These are phyloP conservation scores for Stemphylium beticola DNA, from an alignment of 2,329 filamentous ascomycete genomes.

Conservation along the genomic window DNA sequence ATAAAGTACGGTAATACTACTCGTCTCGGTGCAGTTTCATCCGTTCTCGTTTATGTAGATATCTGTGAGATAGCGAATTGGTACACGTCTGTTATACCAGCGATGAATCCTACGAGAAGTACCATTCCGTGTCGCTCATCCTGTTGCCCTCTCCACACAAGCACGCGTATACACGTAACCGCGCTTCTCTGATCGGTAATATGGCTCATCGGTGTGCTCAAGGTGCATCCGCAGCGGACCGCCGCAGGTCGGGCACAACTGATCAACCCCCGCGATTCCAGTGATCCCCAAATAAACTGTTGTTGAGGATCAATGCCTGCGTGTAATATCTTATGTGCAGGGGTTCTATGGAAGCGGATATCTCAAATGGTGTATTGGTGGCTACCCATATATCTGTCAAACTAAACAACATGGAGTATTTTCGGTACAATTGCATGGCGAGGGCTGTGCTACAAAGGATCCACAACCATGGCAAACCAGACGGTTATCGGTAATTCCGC, in stretches of 20 bases:
- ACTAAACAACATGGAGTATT: too few species aligned
- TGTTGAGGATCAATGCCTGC: slow-evolving; percentile 10
- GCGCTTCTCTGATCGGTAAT: slow-evolving; percentile 8
- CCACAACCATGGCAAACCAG: too few species aligned
- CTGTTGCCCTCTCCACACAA: not conserved
- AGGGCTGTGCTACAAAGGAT: too few species aligned
- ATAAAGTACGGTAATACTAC: too few species aligned
- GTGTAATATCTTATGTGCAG: slow-evolving; percentile 3
- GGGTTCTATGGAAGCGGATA: slow-evolving; percentile 2
- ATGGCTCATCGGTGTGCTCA: slow-evolving; percentile 19
- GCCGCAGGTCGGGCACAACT: slow-evolving; percentile 2
- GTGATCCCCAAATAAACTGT: not conserved
- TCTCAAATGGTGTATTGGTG: too few species aligned
- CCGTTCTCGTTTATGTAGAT: too few species aligned
- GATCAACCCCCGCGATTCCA: slow-evolving; percentile 11
- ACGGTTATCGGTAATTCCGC: not conserved
- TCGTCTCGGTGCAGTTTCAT: too few species aligned
- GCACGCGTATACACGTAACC: not conserved
- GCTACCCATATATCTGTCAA: too few species aligned
- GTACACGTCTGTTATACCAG: too few species aligned
- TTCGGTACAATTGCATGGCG: too few species aligned
- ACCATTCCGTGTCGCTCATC: not conserved
- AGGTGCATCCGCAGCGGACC: slow-evolving; percentile 21
- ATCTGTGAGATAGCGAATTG: too few species aligned
- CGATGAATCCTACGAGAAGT: too few species aligned